Evolutionary conservation across 2,329 filamentous ascomycete species (phyloP).

Genomic region (Aspergillus sp.): DNA sequence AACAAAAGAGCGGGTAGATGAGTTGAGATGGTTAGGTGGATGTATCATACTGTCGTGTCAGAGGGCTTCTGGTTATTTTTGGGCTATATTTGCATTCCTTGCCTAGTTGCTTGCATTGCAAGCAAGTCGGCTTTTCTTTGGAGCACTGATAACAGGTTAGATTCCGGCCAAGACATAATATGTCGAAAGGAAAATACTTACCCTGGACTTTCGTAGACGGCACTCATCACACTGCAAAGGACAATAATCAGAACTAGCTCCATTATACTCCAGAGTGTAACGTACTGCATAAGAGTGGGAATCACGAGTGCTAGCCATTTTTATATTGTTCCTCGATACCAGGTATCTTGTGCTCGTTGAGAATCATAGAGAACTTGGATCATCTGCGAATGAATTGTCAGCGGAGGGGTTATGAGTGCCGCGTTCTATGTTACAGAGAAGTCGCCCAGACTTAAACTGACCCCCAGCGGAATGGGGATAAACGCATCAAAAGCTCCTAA

Average conservation of each 20-base stretch:
- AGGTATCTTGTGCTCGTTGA: slow-evolving; percentile 29
- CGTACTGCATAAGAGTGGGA: slow-evolving; percentile 43
- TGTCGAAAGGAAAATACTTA: slow-evolving; percentile 15
- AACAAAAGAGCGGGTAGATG: background rate
- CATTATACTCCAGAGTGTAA: slow-evolving; percentile 4
- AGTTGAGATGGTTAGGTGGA: background rate
- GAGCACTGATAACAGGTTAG: slow-evolving; percentile 33
- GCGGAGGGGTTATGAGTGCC: slow-evolving; percentile 8
- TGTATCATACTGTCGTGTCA: slow-evolving; percentile 41
- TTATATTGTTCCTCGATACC: slow-evolving; percentile 26
- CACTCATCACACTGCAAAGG: slow-evolving; percentile 40
- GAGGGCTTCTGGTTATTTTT: slow-evolving; percentile 41
- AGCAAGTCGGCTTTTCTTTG: slow-evolving; percentile 42
- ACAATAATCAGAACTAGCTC: slow-evolving; percentile 4
- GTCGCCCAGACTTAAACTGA: background rate
- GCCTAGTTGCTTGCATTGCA: slow-evolving; percentile 40
- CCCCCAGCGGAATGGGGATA: background rate
- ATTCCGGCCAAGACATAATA: background rate
- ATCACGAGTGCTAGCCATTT: slow-evolving; percentile 42
- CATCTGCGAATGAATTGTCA: slow-evolving; percentile 30
- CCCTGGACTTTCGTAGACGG: slow-evolving; percentile 41
- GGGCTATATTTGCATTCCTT: slow-evolving; percentile 45
- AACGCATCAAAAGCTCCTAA: background rate
- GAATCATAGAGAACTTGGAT: slow-evolving; percentile 31
- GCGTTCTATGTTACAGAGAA: background rate